Evolutionary conservation across 2,329 filamentous ascomycete genomes (phyloP), one percentile per base, ranked within the genome.

Genomic region (Fusarium nurragi): DNA sequence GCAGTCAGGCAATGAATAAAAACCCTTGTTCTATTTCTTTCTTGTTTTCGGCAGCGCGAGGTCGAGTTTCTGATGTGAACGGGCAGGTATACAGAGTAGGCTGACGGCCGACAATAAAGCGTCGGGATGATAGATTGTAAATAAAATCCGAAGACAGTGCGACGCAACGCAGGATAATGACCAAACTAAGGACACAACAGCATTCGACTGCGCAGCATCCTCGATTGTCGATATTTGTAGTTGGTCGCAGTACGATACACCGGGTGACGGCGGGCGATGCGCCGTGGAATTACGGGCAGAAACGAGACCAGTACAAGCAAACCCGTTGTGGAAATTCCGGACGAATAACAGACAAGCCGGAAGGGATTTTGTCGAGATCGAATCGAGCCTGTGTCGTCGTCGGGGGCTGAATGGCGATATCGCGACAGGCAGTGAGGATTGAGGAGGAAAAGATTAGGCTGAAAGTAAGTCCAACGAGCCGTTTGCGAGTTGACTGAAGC

Each of bases 1-100:
- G 72, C 71, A 74, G 72, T 71, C 66, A 59, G 58, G 67, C 64
- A 64, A 64, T 40, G 23, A 38, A 38, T 28, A 41, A 39, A 16
- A 47, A 26, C 32, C 39, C 43, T 25, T 12, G n/a, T 41, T 25
- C 25, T 4, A n/a, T n/a, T 34, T n/a, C 16, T 26, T 43, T 23
- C 38, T 34, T 59, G 38, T 23, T 23, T 22, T 40, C 21, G 18
- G 23, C 26, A 41, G 40, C 58, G 54, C 59, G 41, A 48, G 56
- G 37, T 65, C 50, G 49, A 49, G 28, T 38, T 44, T 51, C 48
- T 25, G 37, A 46, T 62, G 40, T 37, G 47, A 40, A 34, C 52
- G 49, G 43, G 36, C 37, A 37, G 25, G 36, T 58, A 41, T 40
- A 46, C 36, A 25, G 46, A 54, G 43, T 49, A 38, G 39, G n/a